Evolutionary conservation across 208 protist genomes (phyloP).

Genomic region (Borovskyia barvae): DNA sequence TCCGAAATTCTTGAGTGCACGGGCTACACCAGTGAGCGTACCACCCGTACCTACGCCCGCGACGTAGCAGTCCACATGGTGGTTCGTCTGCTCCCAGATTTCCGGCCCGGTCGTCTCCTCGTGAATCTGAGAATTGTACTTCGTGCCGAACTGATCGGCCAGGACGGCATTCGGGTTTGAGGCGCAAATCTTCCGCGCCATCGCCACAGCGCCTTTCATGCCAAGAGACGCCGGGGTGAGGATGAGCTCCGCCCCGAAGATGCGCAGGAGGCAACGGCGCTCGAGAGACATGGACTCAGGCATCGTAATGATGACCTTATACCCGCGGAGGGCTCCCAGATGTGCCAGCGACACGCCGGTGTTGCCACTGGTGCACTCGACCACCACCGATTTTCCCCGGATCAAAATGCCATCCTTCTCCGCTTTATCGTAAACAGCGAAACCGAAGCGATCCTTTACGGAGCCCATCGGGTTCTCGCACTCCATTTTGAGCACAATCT

Average conservation of each 20-base stretch:
- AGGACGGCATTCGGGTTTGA: constrained; percentile 74
- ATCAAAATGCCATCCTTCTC: constrained; percentile 78
- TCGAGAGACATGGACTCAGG: constrained; percentile 91
- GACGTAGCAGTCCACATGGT: constrained; percentile 82
- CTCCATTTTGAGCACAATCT: constrained; percentile 86
- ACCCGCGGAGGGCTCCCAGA: constrained; percentile 76
- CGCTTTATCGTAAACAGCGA: constrained; percentile 80
- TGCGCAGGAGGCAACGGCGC: constrained; percentile 74
- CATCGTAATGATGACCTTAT: constrained; percentile 91
- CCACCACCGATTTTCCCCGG: constrained; percentile 79
- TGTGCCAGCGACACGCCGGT: constrained; percentile 87
- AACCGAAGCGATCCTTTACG: constrained; percentile 86
- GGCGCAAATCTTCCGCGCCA: constrained; percentile 76
- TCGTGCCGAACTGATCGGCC: constrained; percentile 86
- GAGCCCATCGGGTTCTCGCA: constrained; percentile 82
- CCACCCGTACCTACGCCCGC: constrained; percentile 90
- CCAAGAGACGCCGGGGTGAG: constrained; percentile 86
- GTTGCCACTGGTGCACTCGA: constrained; percentile 91
- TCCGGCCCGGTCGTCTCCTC: constrained; percentile 91
- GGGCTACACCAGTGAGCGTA: constrained; percentile 73
- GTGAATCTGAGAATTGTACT: constrained; percentile 87
- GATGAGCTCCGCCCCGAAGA: constrained; percentile 88
- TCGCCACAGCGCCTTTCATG: constrained; percentile 85
- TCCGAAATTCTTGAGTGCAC: constrained; percentile 66
- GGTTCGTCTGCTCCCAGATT: constrained; percentile 79